Percentiles rank a stretch among this genome's conserved stretches.
phyloP scores from a whole-genome alignment of 2,329 filamentous ascomycete genomes.

The Fusarium citri region DNA sequence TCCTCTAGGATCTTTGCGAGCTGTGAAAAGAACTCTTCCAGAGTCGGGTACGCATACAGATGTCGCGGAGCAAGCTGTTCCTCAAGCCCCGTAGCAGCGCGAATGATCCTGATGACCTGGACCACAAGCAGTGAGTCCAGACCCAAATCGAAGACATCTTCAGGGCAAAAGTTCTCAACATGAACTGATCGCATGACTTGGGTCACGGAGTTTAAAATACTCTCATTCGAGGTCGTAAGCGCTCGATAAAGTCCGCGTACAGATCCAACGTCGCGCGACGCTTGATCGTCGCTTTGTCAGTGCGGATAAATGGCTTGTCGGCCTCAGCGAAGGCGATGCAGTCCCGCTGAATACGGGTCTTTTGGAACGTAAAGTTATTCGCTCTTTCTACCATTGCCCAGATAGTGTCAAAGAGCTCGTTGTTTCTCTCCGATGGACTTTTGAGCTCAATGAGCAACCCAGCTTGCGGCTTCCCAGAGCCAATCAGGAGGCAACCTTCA shows the following conservation, averaged over 20 bases:
- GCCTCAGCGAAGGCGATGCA: slow-evolving; percentile 1
- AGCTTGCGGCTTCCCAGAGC: not conserved
- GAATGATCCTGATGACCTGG: slow-evolving; percentile 5
- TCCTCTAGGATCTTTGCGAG: not conserved
- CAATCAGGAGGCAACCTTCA: slow-evolving; percentile 42
- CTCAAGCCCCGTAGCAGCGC: not conserved
- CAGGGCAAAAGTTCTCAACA: not conserved
- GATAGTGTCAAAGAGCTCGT: slow-evolving; percentile 8
- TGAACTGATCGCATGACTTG: not conserved
- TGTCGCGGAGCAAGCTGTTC: slow-evolving; percentile 10
- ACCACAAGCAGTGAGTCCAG: slow-evolving; percentile 8
- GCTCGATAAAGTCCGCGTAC: slow-evolving; percentile 3
- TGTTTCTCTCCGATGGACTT: not conserved
- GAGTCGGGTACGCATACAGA: not conserved
- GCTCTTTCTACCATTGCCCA: slow-evolving; percentile 3
- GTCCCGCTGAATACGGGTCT: not conserved
- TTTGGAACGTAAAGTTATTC: slow-evolving; percentile 8
- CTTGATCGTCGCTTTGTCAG: slow-evolving; percentile 11
- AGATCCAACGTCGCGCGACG: slow-evolving; percentile 7
- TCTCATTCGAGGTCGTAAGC: not conserved
- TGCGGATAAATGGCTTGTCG: slow-evolving; percentile 3
- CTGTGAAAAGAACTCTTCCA: not conserved
- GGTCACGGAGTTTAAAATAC: not conserved
- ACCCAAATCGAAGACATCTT: slow-evolving; percentile 4
- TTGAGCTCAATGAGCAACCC: slow-evolving; percentile 7